Conservation (phyloP, 2,329 filamentous ascomycete species). For the Hypoxylon sp. region DNA sequence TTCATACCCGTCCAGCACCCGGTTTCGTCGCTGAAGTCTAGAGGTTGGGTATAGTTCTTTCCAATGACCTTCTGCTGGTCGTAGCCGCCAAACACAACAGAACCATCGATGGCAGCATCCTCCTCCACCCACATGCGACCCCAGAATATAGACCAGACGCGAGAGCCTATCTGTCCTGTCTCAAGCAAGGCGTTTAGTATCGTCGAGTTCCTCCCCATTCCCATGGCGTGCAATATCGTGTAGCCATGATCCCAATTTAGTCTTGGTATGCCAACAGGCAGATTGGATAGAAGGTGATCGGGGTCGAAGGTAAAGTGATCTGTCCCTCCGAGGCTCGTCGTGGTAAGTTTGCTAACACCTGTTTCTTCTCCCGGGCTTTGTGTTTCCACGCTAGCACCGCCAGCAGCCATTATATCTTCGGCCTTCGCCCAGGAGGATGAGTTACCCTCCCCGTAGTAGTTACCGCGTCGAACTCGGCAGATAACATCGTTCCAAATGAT, state of each 20-base stretch:
- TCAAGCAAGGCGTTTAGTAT: constrained; percentile 21
- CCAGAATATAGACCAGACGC: constrained; percentile 49
- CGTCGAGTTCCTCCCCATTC: constrained; percentile 28
- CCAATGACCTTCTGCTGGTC: constrained; percentile 46
- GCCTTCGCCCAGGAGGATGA: constrained; percentile 21
- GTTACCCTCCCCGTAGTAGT: constrained; percentile 18
- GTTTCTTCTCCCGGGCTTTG: constrained; percentile 7
- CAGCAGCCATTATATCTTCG: constrained; percentile 19
- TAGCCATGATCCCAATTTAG: constrained; percentile 17
- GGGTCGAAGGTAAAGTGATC: not conserved
- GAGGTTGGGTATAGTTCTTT: constrained; percentile 41
- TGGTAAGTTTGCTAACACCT: constrained; percentile 16
- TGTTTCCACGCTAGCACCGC: constrained; percentile 20
- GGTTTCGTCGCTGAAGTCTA: constrained; percentile 38
- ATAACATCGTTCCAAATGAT: constrained; percentile 44
- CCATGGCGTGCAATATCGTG: constrained; percentile 28
- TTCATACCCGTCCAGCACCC: constrained; percentile 45
- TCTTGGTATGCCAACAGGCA: constrained; percentile 24
- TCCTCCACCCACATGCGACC: constrained; percentile 44
- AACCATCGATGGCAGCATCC: constrained; percentile 42
- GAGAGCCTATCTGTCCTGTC: constrained; percentile 22
- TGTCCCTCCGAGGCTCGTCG: constrained; percentile 11
- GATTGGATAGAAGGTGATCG: not conserved
- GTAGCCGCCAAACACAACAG: constrained; percentile 47
- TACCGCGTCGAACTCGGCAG: constrained; percentile 35